Conservation (phyloP, 331 rosid species). For the Dryas integrifolia region DNA sequence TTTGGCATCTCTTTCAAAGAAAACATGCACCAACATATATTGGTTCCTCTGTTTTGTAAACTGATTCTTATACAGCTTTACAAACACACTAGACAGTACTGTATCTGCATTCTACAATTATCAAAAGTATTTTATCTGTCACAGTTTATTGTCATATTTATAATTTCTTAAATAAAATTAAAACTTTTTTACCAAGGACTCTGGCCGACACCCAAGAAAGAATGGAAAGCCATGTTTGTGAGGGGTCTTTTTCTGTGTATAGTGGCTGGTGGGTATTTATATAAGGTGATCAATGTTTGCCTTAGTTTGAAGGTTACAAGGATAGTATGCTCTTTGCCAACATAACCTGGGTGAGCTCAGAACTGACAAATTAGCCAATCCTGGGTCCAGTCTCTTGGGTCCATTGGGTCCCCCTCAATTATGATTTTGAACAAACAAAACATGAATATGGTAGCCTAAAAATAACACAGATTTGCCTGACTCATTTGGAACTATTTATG, state of each 20-base stretch:
- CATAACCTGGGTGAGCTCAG: slow-evolving; percentile 21
- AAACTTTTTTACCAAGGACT: too few species aligned
- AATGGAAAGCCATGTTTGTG: slow-evolving; percentile 1
- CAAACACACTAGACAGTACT: background rate
- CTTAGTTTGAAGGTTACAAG: slow-evolving; percentile 9
- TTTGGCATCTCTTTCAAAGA: background rate
- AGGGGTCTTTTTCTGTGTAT: slow-evolving; percentile 1
- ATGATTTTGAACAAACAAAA: slow-evolving; percentile 27
- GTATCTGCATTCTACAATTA: background rate
- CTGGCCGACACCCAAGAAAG: slow-evolving; percentile 1
- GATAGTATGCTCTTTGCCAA: slow-evolving; percentile 14
- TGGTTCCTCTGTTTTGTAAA: background rate
- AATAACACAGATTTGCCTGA: slow-evolving; percentile 23
- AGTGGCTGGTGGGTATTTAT: background rate
- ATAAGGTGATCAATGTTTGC: slow-evolving; percentile 15
- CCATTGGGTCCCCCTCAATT: slow-evolving; percentile 35
- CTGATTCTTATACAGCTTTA: background rate
- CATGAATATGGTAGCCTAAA: slow-evolving; percentile 25
- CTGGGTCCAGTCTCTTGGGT: slow-evolving; percentile 4
- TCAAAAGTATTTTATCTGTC: background rate
- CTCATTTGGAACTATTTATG: slow-evolving; percentile 28
- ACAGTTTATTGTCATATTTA: too few species aligned
- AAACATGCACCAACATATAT: background rate
- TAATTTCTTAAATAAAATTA: too few species aligned
- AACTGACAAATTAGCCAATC: slow-evolving; percentile 32